phyloP scores from a whole-genome alignment of 2,329 filamentous ascomycete genomes.

The Neofusicoccum cordaticola region DNA sequence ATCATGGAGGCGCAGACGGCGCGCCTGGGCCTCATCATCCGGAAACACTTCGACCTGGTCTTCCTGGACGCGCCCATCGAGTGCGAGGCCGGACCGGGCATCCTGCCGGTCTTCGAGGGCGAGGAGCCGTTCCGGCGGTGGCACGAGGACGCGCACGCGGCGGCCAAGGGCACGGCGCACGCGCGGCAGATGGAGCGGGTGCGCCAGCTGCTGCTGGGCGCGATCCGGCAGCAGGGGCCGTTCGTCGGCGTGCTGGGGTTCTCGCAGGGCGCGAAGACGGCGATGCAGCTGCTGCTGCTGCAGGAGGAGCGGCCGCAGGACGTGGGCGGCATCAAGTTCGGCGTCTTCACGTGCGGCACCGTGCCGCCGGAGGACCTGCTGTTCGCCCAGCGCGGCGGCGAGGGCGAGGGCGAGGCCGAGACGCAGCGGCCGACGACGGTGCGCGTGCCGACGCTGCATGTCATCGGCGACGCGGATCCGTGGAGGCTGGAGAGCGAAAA shows the following conservation, averaged over 20 bases:
- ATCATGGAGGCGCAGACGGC: conserved; percentile 34
- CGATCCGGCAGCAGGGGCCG: conserved; percentile 31
- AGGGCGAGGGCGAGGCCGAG: conserved; percentile 19
- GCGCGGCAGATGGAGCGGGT: conserved; percentile 42
- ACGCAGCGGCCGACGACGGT: conserved; percentile 22
- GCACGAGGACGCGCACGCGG: conserved; percentile 56
- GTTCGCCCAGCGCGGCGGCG: conserved; percentile 23
- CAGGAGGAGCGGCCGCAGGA: conserved; percentile 22
- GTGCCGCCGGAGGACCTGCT: conserved; percentile 24
- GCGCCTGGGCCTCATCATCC: conserved; percentile 37
- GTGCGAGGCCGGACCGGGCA: conserved; percentile 59
- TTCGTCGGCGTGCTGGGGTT: conserved; percentile 53
- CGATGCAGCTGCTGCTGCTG: conserved; percentile 43
- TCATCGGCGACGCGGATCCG: conserved; percentile 33
- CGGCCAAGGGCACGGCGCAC: conserved; percentile 46
- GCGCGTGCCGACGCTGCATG: conserved; percentile 30
- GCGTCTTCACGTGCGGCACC: conserved; percentile 6
- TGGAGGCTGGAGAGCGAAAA: conserved; percentile 32
- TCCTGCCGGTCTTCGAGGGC: conserved; percentile 63
- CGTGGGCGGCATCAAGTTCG: conserved; percentile 17
- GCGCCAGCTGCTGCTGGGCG: conserved; percentile 28
- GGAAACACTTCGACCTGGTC: conserved; percentile 63
- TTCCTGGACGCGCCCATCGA: conserved; percentile 69
- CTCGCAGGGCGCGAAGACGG: conserved; percentile 50
- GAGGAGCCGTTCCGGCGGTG: conserved; percentile 64